Percentiles rank a stretch among this genome's conserved stretches.
phyloP scores from a whole-genome alignment of 78 protist genomes.

The Bigelowiella natans region DNA sequence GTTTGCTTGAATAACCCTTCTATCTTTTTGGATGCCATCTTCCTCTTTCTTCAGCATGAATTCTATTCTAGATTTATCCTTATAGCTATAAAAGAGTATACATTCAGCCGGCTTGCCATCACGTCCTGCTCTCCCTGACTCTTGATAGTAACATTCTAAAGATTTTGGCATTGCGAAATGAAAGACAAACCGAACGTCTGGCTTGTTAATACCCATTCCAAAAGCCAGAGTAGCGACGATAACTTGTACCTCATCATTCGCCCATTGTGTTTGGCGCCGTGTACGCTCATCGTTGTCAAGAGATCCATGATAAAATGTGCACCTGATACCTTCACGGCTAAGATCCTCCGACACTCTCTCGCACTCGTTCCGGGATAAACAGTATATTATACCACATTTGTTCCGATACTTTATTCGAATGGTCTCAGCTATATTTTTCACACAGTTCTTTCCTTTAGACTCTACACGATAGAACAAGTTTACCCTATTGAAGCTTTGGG shows the following conservation, averaged over 20 bases:
- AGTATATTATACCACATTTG: conserved; percentile 34
- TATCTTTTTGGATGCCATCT: background rate
- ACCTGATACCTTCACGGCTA: background rate
- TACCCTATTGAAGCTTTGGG: conserved; percentile 24
- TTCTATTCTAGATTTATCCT: conserved; percentile 10
- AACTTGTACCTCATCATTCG: background rate
- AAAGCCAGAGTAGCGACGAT: conserved; percentile 34
- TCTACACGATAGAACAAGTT: background rate
- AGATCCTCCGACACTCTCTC: conserved; percentile 13
- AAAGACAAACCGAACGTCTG: conserved; percentile 72
- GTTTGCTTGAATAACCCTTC: background rate
- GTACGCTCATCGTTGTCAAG: background rate
- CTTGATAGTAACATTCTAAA: conserved; percentile 83
- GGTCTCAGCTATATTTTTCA: background rate
- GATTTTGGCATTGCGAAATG: conserved; percentile 93
- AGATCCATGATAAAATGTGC: conserved; percentile 18
- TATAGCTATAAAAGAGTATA: conserved; percentile 20
- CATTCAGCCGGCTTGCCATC: conserved; percentile 38
- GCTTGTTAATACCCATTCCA: conserved; percentile 47
- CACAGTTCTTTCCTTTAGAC: background rate
- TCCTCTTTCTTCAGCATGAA: background rate
- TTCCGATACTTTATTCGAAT: background rate
- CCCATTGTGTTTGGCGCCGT: conserved; percentile 8
- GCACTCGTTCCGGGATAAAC: conserved; percentile 13
- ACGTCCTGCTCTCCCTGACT: conserved; percentile 50